Percentiles rank a stretch among this genome's conserved stretches.
Conservation (phyloP, 1,284 basidiomycete genomes). For the Ustilago loliicola region DNA sequence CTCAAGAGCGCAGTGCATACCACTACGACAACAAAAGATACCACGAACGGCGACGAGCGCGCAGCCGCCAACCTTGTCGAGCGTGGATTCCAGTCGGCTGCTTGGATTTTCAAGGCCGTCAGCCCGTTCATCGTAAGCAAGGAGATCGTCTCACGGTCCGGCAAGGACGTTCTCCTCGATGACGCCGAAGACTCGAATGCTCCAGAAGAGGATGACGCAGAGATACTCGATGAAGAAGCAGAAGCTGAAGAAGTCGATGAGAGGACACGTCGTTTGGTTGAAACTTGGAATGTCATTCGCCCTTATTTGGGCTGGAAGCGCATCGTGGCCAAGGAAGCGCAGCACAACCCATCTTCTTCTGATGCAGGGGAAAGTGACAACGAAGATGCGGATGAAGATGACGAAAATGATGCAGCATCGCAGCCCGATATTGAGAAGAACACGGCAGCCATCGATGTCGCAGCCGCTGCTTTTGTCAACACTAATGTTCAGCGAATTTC, state of each 20-base stretch:
- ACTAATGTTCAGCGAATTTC: slow-evolving; percentile 47
- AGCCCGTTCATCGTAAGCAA: slow-evolving; percentile 60
- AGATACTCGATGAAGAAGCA: slow-evolving; percentile 29
- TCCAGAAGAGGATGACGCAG: slow-evolving; percentile 11
- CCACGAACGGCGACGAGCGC: slow-evolving; percentile 63
- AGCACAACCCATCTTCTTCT: slow-evolving; percentile 1
- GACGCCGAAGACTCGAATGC: slow-evolving; percentile 5
- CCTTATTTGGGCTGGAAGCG: slow-evolving; percentile 60
- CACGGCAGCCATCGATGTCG: background rate
- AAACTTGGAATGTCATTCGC: slow-evolving; percentile 58
- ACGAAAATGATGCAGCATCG: slow-evolving; percentile 10
- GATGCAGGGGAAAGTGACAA: slow-evolving; percentile 18
- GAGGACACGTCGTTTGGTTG: slow-evolving; percentile 37
- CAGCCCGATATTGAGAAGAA: slow-evolving; percentile 5
- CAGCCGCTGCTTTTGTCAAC: slow-evolving; percentile 26
- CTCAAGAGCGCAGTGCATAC: slow-evolving; percentile 60
- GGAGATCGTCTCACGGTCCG: slow-evolving; percentile 9
- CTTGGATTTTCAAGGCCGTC: slow-evolving; percentile 64
- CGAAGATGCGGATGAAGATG: slow-evolving; percentile 24
- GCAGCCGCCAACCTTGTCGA: slow-evolving; percentile 66
- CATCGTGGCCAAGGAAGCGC: slow-evolving; percentile 21
- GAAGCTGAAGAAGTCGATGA: slow-evolving; percentile 48
- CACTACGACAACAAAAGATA: slow-evolving; percentile 60
- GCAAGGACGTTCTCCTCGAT: slow-evolving; percentile 7
- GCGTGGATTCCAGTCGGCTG: slow-evolving; percentile 64